These are phyloP conservation scores for Hyphopichia buzzinii DNA, from an alignment of 1,139 yeast genomes.

Conservation along the genomic window DNA sequence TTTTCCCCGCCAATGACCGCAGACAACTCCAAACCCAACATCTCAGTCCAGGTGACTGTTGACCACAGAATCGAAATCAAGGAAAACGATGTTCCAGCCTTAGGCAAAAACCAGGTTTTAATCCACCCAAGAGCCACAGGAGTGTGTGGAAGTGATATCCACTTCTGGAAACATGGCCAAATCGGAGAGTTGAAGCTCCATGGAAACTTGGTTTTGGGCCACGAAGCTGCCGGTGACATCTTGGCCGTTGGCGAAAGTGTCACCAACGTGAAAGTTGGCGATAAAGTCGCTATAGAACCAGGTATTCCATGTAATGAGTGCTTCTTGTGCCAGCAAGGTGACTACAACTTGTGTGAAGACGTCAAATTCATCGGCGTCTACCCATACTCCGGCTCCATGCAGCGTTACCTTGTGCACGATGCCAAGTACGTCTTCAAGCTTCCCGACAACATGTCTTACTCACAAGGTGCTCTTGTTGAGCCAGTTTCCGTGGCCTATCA, in stretches of 20 bases:
- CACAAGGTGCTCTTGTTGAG: conserved; percentile 25
- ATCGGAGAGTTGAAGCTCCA: conserved; percentile 16
- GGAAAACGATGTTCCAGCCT: conserved; percentile 22
- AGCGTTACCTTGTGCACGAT: conserved; percentile 16
- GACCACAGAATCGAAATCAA: conserved; percentile 29
- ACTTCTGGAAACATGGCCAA: conserved; percentile 20
- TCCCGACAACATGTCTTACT: conserved; percentile 20
- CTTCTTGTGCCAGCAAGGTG: conserved; percentile 24
- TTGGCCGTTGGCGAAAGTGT: conserved; percentile 19
- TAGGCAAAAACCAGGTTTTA: conserved; percentile 16
- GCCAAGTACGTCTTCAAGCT: conserved; percentile 18
- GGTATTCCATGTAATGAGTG: conserved; percentile 27
- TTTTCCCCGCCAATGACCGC: too few species aligned
- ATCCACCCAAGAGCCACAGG: conserved; percentile 40
- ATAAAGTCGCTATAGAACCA: conserved; percentile 27
- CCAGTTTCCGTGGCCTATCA: conserved; percentile 25
- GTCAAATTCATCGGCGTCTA: conserved; percentile 22
- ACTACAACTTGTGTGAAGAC: conserved; percentile 22
- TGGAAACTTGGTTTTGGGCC: conserved; percentile 18
- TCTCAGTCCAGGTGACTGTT: conserved; percentile 28
- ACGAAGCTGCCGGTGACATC: conserved; percentile 21
- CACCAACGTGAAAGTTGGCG: conserved; percentile 17
- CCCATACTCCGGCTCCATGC: conserved; percentile 25
- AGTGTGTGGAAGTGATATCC: conserved; percentile 25
- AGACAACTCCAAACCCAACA: too few species aligned